Conservation (phyloP, 2,329 filamentous ascomycete species). For the Metarhizium guizhouense region DNA sequence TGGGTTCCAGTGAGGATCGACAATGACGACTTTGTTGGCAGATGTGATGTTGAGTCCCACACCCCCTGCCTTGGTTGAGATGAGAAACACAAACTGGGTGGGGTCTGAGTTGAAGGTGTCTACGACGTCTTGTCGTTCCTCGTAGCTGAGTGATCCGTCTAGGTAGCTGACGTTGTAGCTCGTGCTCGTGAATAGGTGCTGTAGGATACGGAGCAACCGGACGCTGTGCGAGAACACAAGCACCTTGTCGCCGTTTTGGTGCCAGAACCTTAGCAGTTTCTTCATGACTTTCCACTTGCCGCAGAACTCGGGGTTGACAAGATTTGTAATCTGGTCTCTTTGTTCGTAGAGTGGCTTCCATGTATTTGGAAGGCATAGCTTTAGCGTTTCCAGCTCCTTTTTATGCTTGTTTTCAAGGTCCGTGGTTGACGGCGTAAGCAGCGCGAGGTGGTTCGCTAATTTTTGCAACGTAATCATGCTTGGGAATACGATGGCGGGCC, state of each 20-base stretch:
- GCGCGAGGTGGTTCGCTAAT: constrained; percentile 83
- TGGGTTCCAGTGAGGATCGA: constrained; percentile 97
- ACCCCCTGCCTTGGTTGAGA: constrained; percentile 87
- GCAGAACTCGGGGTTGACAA: constrained; percentile 83
- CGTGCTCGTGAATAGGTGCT: constrained; percentile 78
- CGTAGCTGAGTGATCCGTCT: constrained; percentile 74
- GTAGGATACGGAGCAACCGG: constrained; percentile 71
- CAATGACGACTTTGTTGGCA: constrained; percentile 94
- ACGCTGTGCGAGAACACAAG: constrained; percentile 93
- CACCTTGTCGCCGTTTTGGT: constrained; percentile 84
- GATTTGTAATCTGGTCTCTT: constrained; percentile 69
- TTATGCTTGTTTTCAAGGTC: constrained; percentile 65
- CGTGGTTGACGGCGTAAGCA: constrained; percentile 61
- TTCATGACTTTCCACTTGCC: constrained; percentile 93
- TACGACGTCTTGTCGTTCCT: constrained; percentile 73
- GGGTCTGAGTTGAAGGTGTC: constrained; percentile 88
- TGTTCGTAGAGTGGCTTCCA: constrained; percentile 69
- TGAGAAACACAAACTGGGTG: constrained; percentile 86
- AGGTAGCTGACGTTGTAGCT: constrained; percentile 87
- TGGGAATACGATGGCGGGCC: constrained; percentile 77
- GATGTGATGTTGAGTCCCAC: constrained; percentile 94
- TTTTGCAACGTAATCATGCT: constrained; percentile 77
- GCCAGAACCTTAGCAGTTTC: constrained; percentile 83
- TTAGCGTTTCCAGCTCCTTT: constrained; percentile 66
- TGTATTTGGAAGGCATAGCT: constrained; percentile 62